A percentile compares a stretch with the other conserved stretches of the same genome.
These are phyloP conservation scores for Hyaloscypha finlandica DNA, from an alignment of 495 filamentous ascomycete genomes.

Conservation along the genomic window DNA sequence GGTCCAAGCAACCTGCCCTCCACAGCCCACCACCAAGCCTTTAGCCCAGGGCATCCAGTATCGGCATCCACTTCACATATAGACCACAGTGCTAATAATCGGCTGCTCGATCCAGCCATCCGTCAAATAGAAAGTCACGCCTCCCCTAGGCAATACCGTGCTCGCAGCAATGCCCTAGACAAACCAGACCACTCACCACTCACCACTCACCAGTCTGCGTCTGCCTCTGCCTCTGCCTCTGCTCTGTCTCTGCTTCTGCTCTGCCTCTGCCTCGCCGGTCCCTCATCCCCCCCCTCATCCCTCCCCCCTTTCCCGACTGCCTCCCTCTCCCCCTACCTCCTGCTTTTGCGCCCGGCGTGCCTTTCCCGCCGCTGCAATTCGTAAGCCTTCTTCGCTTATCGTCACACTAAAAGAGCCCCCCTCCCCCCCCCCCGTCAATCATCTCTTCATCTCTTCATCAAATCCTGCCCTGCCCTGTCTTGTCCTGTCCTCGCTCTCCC, in stretches of 20 bases:
- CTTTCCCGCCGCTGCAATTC: slow-evolving; percentile 21
- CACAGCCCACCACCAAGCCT: background rate
- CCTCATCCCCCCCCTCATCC: background rate
- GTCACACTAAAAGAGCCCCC: slow-evolving; percentile 9
- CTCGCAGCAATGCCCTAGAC: too few species aligned
- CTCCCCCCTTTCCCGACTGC: background rate
- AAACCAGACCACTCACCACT: background rate
- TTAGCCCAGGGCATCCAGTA: background rate
- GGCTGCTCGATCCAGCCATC: background rate
- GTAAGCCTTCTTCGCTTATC: slow-evolving; percentile 20
- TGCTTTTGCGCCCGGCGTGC: background rate
- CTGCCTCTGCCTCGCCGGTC: background rate
- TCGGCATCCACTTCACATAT: too few species aligned
- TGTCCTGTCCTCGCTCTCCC: background rate
- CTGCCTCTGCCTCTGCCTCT: background rate
- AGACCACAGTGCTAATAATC: background rate
- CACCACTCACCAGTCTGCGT: background rate
- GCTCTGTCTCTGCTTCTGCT: background rate
- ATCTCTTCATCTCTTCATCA: background rate
- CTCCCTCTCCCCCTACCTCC: slow-evolving; percentile 5
- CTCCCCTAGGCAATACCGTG: background rate
- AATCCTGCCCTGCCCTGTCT: background rate
- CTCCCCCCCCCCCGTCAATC: background rate
- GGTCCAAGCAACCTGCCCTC: background rate
- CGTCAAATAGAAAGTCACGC: background rate